Conservation (phyloP, 441 rosid genomes). For the Mallotus japonicus region DNA sequence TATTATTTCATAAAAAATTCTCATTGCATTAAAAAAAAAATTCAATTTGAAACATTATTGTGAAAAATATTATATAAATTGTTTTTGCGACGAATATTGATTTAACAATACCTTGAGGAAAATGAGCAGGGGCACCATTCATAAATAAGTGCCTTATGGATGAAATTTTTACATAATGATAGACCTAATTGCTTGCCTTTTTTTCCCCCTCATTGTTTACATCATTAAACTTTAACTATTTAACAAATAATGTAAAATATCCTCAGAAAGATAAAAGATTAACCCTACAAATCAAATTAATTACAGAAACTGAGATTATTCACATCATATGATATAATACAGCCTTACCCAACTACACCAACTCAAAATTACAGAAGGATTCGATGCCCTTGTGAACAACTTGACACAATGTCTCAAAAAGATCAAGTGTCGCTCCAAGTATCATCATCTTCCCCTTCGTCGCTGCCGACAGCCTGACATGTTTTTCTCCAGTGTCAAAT, state of each 20-base stretch:
- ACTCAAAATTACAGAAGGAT: slow-evolving; percentile 19
- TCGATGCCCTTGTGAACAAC: slow-evolving; percentile 13
- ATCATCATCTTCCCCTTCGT: slow-evolving; percentile 64
- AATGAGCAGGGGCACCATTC: slow-evolving; percentile 8
- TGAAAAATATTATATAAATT: too few species aligned
- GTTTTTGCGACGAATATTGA: too few species aligned
- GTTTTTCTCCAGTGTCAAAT: slow-evolving; percentile 17
- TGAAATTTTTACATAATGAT: slow-evolving; percentile 22
- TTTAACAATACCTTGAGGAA: too few species aligned
- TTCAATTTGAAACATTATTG: too few species aligned
- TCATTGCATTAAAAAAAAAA: too few species aligned
- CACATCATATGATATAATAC: slow-evolving; percentile 33
- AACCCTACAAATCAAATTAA: slow-evolving; percentile 32
- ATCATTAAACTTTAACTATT: slow-evolving; percentile 9
- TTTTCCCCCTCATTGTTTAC: slow-evolving; percentile 8
- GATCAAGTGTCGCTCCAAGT: slow-evolving; percentile 75
- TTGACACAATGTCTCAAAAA: neutral
- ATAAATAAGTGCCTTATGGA: slow-evolving; percentile 22
- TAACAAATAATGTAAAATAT: slow-evolving; percentile 25
- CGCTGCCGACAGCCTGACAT: slow-evolving; percentile 75
- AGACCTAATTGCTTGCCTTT: slow-evolving; percentile 2
- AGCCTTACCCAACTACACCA: slow-evolving; percentile 17
- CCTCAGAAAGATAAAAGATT: slow-evolving; percentile 1
- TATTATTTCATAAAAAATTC: too few species aligned
- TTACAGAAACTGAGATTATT: slow-evolving; percentile 36